Evolutionary conservation across 1,139 yeast species (phyloP).

Genomic region (Kodamaea anthophila): DNA sequence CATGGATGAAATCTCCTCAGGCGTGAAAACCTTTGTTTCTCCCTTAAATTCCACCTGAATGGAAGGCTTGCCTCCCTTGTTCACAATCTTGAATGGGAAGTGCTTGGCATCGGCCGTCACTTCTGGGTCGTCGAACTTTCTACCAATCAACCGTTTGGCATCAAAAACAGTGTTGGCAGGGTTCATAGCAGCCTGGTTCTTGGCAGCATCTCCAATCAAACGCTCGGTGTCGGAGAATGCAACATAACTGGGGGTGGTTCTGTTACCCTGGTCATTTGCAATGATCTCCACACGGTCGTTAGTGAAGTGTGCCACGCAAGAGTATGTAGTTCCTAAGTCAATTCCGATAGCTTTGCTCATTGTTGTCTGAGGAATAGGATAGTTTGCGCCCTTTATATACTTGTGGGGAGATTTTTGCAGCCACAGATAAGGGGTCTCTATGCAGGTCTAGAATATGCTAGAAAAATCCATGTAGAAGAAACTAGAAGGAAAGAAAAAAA

Average conservation of each 20-base stretch:
- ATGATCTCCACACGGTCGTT: constrained; percentile 21
- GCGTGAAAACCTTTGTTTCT: constrained; percentile 16
- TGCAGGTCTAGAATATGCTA: constrained; percentile 1
- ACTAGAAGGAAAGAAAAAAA: too few species aligned
- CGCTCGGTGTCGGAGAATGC: constrained; percentile 25
- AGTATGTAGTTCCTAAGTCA: constrained; percentile 25
- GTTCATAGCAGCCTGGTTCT: constrained; percentile 27
- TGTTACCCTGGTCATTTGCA: constrained; percentile 50
- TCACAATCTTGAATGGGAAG: constrained; percentile 37
- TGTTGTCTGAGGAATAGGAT: constrained; percentile 1
- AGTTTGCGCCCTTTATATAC: constrained; percentile 1
- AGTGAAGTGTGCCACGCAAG: constrained; percentile 20
- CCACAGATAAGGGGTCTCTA: constrained; percentile 1
- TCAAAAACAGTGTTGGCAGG: constrained; percentile 25
- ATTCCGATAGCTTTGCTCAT: constrained; percentile 20
- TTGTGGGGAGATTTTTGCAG: constrained; percentile 3
- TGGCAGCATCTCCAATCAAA: constrained; percentile 27
- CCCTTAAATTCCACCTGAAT: constrained; percentile 19
- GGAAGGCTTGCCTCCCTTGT: constrained; percentile 15
- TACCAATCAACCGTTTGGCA: constrained; percentile 34
- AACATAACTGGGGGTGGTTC: constrained; percentile 27
- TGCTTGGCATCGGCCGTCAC: constrained; percentile 40
- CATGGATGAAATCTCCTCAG: constrained; percentile 21
- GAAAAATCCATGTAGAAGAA: not conserved
- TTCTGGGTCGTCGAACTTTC: constrained; percentile 38